These are phyloP conservation scores for Graphilbum fragrans DNA, from an alignment of 2,329 filamentous ascomycete species.

Conservation along the genomic window DNA sequence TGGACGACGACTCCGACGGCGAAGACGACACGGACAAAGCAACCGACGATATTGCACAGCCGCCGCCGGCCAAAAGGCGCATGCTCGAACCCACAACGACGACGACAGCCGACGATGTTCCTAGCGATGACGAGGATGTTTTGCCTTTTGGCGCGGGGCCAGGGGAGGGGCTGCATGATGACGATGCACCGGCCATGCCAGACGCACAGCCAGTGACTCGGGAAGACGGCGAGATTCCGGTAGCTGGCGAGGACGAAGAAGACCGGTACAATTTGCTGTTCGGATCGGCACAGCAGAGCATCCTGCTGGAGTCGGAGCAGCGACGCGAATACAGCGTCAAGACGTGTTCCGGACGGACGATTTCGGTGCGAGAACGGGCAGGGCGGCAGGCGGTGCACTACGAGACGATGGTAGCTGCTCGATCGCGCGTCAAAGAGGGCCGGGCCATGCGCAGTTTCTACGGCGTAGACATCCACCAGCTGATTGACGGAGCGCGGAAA, in stretches of 20 bases:
- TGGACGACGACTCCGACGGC: slow-evolving; percentile 8
- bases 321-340: slow-evolving; percentile 1
- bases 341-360: slow-evolving; percentile 44
- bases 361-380: slow-evolving; percentile 43
- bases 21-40: background rate
- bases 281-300: background rate
- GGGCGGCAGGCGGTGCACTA: slow-evolving; percentile 38
- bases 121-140: background rate
- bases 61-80: slow-evolving; percentile 3
- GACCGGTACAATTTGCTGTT: slow-evolving; percentile 11
- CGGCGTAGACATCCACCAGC: slow-evolving; percentile 77
- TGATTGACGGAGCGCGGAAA: slow-evolving; percentile 60
- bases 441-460: slow-evolving; percentile 71
- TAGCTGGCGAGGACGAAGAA: slow-evolving; percentile 6
- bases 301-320: background rate
- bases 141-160: background rate
- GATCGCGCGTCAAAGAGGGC: slow-evolving; percentile 54
- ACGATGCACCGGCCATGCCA: background rate
- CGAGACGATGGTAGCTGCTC: slow-evolving; percentile 53
- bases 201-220: background rate
- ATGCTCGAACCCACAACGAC: background rate
- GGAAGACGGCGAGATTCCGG: background rate
- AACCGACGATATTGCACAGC: background rate
- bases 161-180: background rate
- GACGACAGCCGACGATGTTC: background rate